Percentiles rank a stretch among this genome's conserved stretches.
Evolutionary conservation across 2,329 filamentous ascomycete genomes (phyloP).

Genomic region (Beauveria scarabaeidicola): DNA sequence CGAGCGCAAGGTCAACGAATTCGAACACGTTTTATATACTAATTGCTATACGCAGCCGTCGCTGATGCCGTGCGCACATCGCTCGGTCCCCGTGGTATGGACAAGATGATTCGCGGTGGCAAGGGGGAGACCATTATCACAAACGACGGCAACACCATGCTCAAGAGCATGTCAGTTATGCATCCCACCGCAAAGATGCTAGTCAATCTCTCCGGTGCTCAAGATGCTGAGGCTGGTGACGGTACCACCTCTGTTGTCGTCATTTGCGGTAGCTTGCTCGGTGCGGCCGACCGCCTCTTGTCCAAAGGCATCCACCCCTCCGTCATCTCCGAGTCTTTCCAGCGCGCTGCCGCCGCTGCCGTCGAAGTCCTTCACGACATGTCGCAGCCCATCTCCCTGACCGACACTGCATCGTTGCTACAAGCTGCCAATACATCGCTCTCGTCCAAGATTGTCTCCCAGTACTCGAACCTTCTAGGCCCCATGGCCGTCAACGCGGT

Average conservation of each 20-base stretch:
- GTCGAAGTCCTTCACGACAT: conserved; percentile 89
- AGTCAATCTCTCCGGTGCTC: conserved; percentile 90
- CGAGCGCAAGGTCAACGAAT: conserved; percentile 6
- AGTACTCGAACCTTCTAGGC: conserved; percentile 90
- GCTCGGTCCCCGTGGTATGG: conserved; percentile 92
- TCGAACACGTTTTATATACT: neutral
- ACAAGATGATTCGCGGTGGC: conserved; percentile 98
- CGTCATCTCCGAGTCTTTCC: conserved; percentile 95
- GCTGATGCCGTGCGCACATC: conserved; percentile 97
- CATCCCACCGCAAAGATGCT: conserved; percentile 99
- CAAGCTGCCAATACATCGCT: conserved; percentile 96
- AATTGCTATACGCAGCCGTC: conserved; percentile 54
- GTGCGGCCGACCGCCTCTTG: conserved; percentile 84
- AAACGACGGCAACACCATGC: conserved; percentile 98
- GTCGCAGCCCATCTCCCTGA: conserved; percentile 85
- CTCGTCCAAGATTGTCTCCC: conserved; percentile 96
- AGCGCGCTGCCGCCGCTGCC: conserved; percentile 81
- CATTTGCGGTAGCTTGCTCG: conserved; percentile 89
- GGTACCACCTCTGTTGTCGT: conserved; percentile 98
- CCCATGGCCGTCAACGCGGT: conserved; percentile 98
- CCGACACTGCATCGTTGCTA: conserved; percentile 80
- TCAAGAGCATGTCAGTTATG: conserved; percentile 98
- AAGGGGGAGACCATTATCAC: conserved; percentile 98
- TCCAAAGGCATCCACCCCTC: conserved; percentile 94
- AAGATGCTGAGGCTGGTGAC: conserved; percentile 97